Base-by-base conservation (phyloP, 208 protist genomes). In the Lotmaria passim region DNA sequence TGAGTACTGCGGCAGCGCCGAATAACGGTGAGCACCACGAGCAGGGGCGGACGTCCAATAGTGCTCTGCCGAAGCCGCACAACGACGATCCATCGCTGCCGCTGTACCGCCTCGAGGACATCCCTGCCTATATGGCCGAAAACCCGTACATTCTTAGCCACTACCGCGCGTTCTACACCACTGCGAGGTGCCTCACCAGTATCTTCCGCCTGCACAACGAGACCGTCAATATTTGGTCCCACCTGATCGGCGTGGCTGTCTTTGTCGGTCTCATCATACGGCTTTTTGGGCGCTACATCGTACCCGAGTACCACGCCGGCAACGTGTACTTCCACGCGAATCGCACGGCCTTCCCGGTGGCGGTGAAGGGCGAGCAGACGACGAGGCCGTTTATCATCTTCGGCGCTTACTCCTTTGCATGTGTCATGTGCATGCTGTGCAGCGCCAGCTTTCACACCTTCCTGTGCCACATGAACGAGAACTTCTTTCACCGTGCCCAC, bases 181-280 rank as follows among this genome's bases (percentile, higher is more conserved):
- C 82, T 0, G 24, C 23, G 19, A 73, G 77, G 75, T 86, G 79
- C 39, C n/a, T 95, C 19, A 60, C 67, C 6, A 95, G 90, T 38
- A 51, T 95, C 2, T 78, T 93, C 51, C 62, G 74, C 19, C 69
- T 90, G 74, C 92, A 96, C 78, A 96, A 96, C 73, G 92, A 96
- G 62, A 89, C 89, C 21, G 60, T 93, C 46, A 96, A 96, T 62
- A 74, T 96, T 21, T 95, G 87, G 88, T 87, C 84, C 0, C 92
- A 96, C 75, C 70, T 87, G n/a, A 15, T 83, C 28, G 87, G 88
- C 28, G 89, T 87, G 21, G 10, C 93, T 33, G 21, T 91, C 15
- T 95, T 93, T 69, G 12, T 90, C 21, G 56, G 56, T 15, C 51
- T 95, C 12, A 76, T 81, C 1, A 48, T 81, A 3, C 50, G 76